Evolutionary conservation across 2,329 filamentous ascomycete species (phyloP), one percentile per base, ranked within the genome.

Genomic region (Sclerotinia sclerotiorum): DNA sequence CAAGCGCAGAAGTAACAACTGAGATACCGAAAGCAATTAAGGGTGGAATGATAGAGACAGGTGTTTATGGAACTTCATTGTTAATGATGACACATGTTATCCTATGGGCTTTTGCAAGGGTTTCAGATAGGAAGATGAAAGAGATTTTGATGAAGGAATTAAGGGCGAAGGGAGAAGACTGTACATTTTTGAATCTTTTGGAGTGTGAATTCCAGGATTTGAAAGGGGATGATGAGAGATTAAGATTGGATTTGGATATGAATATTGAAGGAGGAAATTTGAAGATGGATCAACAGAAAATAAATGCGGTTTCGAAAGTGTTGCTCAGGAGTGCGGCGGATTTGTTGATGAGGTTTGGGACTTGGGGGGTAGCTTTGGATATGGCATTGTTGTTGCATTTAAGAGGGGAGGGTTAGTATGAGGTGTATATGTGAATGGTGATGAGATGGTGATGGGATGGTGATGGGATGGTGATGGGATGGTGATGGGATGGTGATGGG

Each of bases 291-390:
- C 29, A n/a, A 27, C 44, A n/a, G 10, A 62, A 39, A 24, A 17
- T 49, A 5, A 35, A 35, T 32, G 51, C 61, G 13, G 67, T 63
- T 5, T 56, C 70, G 21, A 72, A 68, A 39, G 54, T 73, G 0
- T 35, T 75, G 46, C 72, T 74, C 24, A 72, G 70, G 48, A 73
- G 66, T 70, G 73, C 70, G 4, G 72, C 74, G 17, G 73, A 75
- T 65, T 72, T 72, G 55, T 44, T 74, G 48, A 74, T 68, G 29
- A 57, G 65, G 11, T 52, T 72, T 44, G 72, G 71, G 2, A 75
- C 73, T 62, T 75, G 72, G 73, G 72, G 71, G 46, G 70, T 68
- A 2, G 66, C 70, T 42, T 56, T 74, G 48, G 73, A 73, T 67
- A 49, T 74, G 67, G 73, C 73, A 13, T 48, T 73, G 46, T 52